Evolutionary conservation across 495 filamentous ascomycete genomes (phyloP), one percentile per base, ranked within the genome.

Genomic region (Penicillium longicatenatum): DNA sequence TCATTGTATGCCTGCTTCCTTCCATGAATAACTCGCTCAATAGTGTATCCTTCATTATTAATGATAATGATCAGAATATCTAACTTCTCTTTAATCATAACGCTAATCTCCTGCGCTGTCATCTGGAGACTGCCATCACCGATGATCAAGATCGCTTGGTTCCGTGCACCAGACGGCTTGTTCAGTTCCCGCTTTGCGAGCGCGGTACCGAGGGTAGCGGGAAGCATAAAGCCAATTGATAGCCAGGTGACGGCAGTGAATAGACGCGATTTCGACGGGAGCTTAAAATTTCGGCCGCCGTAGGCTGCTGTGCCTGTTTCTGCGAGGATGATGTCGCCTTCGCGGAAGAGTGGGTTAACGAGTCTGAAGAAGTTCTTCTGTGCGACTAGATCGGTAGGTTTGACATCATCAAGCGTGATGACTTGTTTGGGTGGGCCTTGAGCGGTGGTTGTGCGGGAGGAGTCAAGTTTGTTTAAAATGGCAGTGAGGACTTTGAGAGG

Each of bases 51-150:
- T n/a, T 85, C 82, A 61, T 91, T 91, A 70, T 87, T 86, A 59
- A 90, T 85, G 45, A 90, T 84, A 66, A 88, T 87, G 60, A 94
- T 85, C 52, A 89, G 87, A 19, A 89, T 79, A 49, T 88, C 80
- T 30, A 95, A 68, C 16, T 79, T 77, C 55, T 88, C 79, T 10
- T 82, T 80, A 48, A 95, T 80, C 75, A 93, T 91, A 17, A 89
- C 90, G 62, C 84, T 84, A 52, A 95, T 75, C 64, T 92, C 89
- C 68, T 94, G 91, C 3, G 78, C 86, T 0, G 89, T 91, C 50
- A 93, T 79, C 65, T 95, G 89, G 59, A 94, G 79, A 59, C 84
- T 87, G 19, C 91, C 91, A 60, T 95, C 91, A 35, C 90, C 91
- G n/a, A 87, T 89, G 66, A 93, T 87, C 51, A 95, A 74, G 50